Percentiles rank a stretch among this genome's conserved stretches.
Evolutionary conservation across 2,329 filamentous ascomycete genomes (phyloP).

Genomic region (Xylaria sp.): DNA sequence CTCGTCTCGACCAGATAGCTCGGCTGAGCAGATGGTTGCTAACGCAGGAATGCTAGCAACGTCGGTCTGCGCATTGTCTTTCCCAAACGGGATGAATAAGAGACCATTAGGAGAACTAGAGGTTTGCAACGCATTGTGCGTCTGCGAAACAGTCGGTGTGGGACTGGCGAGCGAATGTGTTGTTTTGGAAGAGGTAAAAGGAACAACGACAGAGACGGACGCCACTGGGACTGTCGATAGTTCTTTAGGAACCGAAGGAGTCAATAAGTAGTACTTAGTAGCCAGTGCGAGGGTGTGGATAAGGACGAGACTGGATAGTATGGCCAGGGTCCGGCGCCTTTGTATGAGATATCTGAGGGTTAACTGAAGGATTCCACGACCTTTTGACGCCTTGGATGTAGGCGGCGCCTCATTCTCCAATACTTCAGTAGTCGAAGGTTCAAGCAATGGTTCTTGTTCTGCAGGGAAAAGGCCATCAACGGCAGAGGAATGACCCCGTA

Average conservation of each 20-base stretch:
- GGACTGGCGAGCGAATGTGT: constrained; percentile 42
- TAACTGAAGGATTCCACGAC: constrained; percentile 9
- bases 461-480: constrained; percentile 7
- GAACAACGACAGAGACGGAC: constrained; percentile 45
- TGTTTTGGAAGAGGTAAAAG: constrained; percentile 41
- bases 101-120: constrained; percentile 51
- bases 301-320: constrained; percentile 40
- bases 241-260: constrained; percentile 38
- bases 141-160: constrained; percentile 49
- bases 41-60: constrained; percentile 45
- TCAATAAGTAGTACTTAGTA: constrained; percentile 41
- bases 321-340: constrained; percentile 36
- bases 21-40: constrained; percentile 58
- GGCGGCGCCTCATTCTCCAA: not conserved
- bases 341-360: constrained; percentile 32
- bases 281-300: constrained; percentile 40
- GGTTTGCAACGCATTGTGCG: constrained; percentile 50
- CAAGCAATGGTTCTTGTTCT: constrained; percentile 11
- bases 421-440: constrained; percentile 6
- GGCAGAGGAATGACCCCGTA: constrained; percentile 16
- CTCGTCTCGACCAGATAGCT: constrained; percentile 60
- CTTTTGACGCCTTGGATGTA: constrained; percentile 8
- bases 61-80: constrained; percentile 50
- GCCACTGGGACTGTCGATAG: constrained; percentile 51
- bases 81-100: constrained; percentile 56